Conservation (phyloP, 1,284 basidiomycete genomes). For the Gymnopus androsaceus region DNA sequence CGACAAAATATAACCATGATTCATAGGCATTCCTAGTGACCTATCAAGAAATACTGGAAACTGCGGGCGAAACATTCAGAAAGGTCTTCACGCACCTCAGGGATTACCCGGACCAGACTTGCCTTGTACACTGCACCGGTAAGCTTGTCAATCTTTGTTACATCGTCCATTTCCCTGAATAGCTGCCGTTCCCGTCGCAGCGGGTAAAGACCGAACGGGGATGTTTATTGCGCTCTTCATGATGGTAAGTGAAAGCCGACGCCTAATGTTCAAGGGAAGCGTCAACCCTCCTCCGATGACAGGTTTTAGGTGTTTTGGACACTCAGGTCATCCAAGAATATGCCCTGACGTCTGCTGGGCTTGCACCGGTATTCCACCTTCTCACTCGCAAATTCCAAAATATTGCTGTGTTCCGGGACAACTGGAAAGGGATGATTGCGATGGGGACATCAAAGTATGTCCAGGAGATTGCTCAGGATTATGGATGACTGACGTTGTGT, state of each 20-base stretch:
- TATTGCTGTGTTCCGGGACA: constrained; percentile 36
- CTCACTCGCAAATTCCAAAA: constrained; percentile 36
- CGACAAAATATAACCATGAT: background rate
- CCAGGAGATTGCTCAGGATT: background rate
- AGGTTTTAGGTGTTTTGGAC: constrained; percentile 45
- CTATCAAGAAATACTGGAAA: constrained; percentile 37
- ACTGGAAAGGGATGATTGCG: constrained; percentile 38
- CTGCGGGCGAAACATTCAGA: constrained; percentile 33
- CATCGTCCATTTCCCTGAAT: background rate
- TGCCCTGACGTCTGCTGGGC: constrained; percentile 39
- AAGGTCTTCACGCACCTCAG: constrained; percentile 39
- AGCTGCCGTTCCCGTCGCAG: constrained; percentile 22
- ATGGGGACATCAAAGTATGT: constrained; percentile 39
- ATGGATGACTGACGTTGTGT: background rate
- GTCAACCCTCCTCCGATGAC: background rate
- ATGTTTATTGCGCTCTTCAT: constrained; percentile 39
- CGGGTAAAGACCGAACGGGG: constrained; percentile 49
- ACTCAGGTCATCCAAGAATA: constrained; percentile 44
- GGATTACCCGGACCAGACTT: constrained; percentile 39
- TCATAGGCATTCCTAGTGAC: constrained; percentile 36
- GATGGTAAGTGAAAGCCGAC: constrained; percentile 25
- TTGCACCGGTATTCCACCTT: constrained; percentile 36
- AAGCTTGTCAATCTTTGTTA: constrained; percentile 5
- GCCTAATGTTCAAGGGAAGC: constrained; percentile 13
- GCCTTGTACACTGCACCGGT: constrained; percentile 49